A percentile compares a stretch with the other conserved stretches of the same genome.
Conservation (phyloP, 2,329 filamentous ascomycete genomes). For the Fusarium illudens region DNA sequence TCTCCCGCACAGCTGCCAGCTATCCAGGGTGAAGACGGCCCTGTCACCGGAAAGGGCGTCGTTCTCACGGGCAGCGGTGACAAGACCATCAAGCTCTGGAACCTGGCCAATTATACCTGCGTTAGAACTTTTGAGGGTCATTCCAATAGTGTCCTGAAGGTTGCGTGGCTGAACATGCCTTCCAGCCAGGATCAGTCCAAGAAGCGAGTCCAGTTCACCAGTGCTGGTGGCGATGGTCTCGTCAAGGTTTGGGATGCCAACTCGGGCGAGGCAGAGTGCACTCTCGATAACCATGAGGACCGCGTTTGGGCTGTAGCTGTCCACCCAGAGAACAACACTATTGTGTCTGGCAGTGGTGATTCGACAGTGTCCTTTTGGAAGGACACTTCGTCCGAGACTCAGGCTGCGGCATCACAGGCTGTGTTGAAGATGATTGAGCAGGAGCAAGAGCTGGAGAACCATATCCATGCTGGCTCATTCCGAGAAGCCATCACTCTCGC, state of each 20-base stretch:
- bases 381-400: constrained; percentile 85
- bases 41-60: constrained; percentile 80
- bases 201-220: constrained; percentile 76
- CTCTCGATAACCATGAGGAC: constrained; percentile 96
- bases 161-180: constrained; percentile 79
- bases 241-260: constrained; percentile 96
- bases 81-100: constrained; percentile 97
- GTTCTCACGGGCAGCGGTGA: constrained; percentile 93
- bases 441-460: constrained; percentile 93
- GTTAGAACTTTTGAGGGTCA: constrained; percentile 95
- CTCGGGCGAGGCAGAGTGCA: constrained; percentile 84
- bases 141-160: constrained; percentile 93
- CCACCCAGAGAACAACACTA: constrained; percentile 71
- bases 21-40: constrained; percentile 75
- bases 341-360: constrained; percentile 92
- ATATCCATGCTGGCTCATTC: constrained; percentile 87
- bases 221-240: constrained; percentile 90
- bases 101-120: constrained; percentile 88
- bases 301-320: constrained; percentile 90
- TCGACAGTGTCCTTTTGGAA: constrained; percentile 95
- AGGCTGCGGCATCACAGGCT: constrained; percentile 75
- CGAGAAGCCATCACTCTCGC: constrained; percentile 92
- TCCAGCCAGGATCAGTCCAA: constrained; percentile 60
- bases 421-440: constrained; percentile 86
- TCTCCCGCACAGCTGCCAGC: constrained; percentile 79